Percentiles rank a stretch among this genome's conserved stretches.
Evolutionary conservation across 2,329 filamentous ascomycete genomes (phyloP).

Genomic region (Xylaria hypoxylon): DNA sequence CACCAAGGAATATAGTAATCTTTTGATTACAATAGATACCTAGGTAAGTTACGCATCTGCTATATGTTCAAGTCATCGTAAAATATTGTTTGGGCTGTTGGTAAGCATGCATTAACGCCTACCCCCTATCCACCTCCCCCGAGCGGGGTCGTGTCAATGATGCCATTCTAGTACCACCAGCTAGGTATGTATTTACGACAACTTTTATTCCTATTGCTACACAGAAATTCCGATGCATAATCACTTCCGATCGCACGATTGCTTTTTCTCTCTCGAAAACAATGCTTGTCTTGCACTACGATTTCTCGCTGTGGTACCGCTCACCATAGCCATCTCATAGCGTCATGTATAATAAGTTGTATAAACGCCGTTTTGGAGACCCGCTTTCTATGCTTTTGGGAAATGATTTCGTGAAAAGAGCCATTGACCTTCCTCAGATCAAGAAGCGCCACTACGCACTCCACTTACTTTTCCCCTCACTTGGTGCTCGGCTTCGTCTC

Average conservation of each 20-base stretch:
- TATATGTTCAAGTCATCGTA: not conserved
- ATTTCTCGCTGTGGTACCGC: no score
- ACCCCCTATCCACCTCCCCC: not conserved
- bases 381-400: slow-evolving; percentile 24
- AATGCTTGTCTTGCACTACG: no score
- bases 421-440: slow-evolving; percentile 20
- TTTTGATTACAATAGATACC: no score
- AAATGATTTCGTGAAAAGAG: slow-evolving; percentile 10
- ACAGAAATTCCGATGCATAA: no score
- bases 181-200: no score
- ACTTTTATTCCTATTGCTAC: no score
- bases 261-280: no score
- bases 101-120: not conserved
- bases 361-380: slow-evolving; percentile 24
- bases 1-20: no score
- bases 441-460: slow-evolving; percentile 41
- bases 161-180: not conserved
- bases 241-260: no score
- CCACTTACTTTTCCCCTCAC: slow-evolving; percentile 46
- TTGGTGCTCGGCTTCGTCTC: slow-evolving; percentile 44
- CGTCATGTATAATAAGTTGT: slow-evolving; percentile 20
- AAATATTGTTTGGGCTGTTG: not conserved
- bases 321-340: slow-evolving; percentile 1
- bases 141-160: not conserved
- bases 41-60: not conserved